Conservation (phyloP, 192 early-diverging fungal species). For the Spinellus fusiger region DNA sequence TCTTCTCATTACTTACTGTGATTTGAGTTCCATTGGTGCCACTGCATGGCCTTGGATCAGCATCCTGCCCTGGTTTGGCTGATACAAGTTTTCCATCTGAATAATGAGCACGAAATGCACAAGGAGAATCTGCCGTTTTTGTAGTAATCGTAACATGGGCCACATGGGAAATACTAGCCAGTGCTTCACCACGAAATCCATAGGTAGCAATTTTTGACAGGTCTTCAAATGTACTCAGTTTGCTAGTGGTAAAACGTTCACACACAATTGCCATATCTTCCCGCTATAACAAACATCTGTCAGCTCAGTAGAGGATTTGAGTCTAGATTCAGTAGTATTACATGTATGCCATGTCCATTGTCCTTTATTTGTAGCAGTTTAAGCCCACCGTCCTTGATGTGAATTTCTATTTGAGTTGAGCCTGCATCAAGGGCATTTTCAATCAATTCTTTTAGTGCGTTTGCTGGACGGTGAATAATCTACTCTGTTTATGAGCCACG, state of each 20-base stretch:
- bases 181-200: conserved; percentile 95
- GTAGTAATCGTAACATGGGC: conserved; percentile 86
- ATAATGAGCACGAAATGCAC: conserved; percentile 79
- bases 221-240: conserved; percentile 82
- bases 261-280: conserved; percentile 89
- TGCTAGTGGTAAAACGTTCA: conserved; percentile 95
- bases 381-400: conserved; percentile 85
- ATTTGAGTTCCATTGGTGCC: conserved; percentile 95
- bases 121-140: conserved; percentile 67
- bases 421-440: conserved; percentile 96
- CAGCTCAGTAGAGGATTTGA: not conserved
- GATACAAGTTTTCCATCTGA: conserved; percentile 82
- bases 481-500: conserved; percentile 18
- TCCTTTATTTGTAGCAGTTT: conserved; percentile 94
- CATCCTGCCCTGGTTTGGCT: conserved; percentile 58
- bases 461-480: conserved; percentile 93
- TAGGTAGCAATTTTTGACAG: conserved; percentile 80
- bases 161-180: conserved; percentile 95
- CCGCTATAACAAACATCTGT: conserved; percentile 31
- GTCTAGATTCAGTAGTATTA: conserved; percentile 10
- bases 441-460: conserved; percentile 94
- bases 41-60: conserved; percentile 88
- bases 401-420: conserved; percentile 76
- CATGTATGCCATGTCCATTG: conserved; percentile 87
- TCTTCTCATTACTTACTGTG: conserved; percentile 44